Conservation (phyloP, 1,284 basidiomycete species). For the Fomitopsis palustris region DNA sequence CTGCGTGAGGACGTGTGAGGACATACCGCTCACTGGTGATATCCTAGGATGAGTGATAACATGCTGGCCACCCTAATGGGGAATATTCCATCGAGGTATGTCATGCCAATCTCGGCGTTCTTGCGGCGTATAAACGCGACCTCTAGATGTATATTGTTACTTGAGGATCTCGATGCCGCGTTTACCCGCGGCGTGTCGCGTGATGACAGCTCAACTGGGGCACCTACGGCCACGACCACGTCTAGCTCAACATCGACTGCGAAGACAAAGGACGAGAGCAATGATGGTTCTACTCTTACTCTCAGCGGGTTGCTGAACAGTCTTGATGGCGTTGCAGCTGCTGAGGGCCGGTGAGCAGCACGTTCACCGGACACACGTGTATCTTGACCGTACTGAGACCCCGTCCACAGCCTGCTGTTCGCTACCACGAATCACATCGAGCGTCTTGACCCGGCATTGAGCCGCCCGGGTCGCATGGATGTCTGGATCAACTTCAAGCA, state of each 20-base stretch:
- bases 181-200: slow-evolving; percentile 82
- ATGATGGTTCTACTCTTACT: slow-evolving; percentile 76
- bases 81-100: slow-evolving; percentile 74
- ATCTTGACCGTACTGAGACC: slow-evolving; percentile 4
- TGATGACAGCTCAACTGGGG: slow-evolving; percentile 72
- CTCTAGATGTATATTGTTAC: slow-evolving; percentile 78
- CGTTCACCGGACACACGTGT: slow-evolving; percentile 1
- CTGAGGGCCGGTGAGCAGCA: slow-evolving; percentile 72
- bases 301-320: slow-evolving; percentile 80
- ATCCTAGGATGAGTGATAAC: slow-evolving; percentile 78
- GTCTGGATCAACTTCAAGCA: slow-evolving; percentile 88
- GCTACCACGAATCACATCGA: slow-evolving; percentile 86
- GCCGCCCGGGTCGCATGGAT: slow-evolving; percentile 81
- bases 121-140: slow-evolving; percentile 8
- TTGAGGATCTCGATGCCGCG: slow-evolving; percentile 85
- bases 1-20: background rate
- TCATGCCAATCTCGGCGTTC: background rate
- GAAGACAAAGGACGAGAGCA: slow-evolving; percentile 41
- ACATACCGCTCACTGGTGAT: slow-evolving; percentile 6
- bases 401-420: slow-evolving; percentile 58
- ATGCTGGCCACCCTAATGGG: slow-evolving; percentile 80
- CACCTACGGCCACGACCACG: slow-evolving; percentile 46
- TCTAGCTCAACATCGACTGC: slow-evolving; percentile 36
- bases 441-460: slow-evolving; percentile 78
- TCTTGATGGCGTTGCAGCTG: slow-evolving; percentile 83